Evolutionary conservation across 345 rosid genomes (phyloP).

Genomic region (Murraya koenigii): DNA sequence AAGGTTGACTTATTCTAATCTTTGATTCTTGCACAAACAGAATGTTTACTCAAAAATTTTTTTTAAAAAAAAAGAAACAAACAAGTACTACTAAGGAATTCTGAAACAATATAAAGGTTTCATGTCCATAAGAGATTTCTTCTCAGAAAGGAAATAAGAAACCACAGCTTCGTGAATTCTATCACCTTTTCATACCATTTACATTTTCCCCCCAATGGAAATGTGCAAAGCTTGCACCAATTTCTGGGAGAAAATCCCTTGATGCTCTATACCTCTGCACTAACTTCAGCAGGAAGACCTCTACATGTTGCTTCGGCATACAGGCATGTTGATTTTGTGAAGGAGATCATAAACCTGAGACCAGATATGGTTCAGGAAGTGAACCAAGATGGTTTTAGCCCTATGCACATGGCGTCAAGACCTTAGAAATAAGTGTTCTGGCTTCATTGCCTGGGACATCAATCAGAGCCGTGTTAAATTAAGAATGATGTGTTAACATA

Average conservation of each 20-base stretch:
- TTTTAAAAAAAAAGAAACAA: too few species aligned
- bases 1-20: too few species aligned
- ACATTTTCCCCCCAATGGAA: neutral
- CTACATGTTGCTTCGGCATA: constrained; percentile 26
- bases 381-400: constrained; percentile 39
- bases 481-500: constrained; percentile 30
- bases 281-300: constrained; percentile 22
- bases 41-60: too few species aligned
- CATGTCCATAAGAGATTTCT: too few species aligned
- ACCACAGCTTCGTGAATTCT: too few species aligned
- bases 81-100: too few species aligned
- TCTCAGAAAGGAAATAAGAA: too few species aligned
- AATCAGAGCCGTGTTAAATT: constrained; percentile 19
- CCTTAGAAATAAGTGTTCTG: neutral
- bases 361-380: constrained; percentile 33
- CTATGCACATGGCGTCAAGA: constrained; percentile 40
- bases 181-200: too few species aligned
- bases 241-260: constrained; percentile 24
- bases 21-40: too few species aligned
- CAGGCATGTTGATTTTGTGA: constrained; percentile 26
- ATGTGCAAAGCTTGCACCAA: constrained; percentile 11
- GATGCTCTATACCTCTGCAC: constrained; percentile 4
- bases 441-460: too few species aligned
- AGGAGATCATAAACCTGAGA: constrained; percentile 25
- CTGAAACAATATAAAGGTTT: too few species aligned